A percentile compares a stretch with the other conserved stretches of the same genome.
Conservation (phyloP, 305 asterid genomes). For the Euphrasia arctica region DNA sequence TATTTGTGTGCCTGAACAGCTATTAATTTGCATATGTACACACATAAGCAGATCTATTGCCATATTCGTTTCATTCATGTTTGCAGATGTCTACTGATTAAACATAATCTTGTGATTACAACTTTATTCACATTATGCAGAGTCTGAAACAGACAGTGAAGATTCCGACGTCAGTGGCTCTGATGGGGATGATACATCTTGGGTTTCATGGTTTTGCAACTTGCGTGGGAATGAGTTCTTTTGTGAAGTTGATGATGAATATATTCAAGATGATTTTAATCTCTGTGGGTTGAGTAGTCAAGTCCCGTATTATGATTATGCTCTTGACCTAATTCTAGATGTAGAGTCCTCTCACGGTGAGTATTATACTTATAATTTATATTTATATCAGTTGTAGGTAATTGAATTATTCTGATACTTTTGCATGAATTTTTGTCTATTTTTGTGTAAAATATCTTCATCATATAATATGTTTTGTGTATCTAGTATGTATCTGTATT, state of each 20-base stretch:
- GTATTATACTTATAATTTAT: conserved; percentile 13
- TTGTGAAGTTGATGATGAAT: conserved; percentile 96
- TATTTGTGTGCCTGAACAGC: not conserved
- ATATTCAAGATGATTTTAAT: conserved; percentile 94
- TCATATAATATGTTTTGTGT: conserved; percentile 7
- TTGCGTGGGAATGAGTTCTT: conserved; percentile 95
- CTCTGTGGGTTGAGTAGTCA: conserved; percentile 94
- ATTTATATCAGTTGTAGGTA: conserved; percentile 4
- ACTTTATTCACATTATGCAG: conserved; percentile 43
- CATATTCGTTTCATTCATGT: not conserved
- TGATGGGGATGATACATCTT: conserved; percentile 95
- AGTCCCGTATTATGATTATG: conserved; percentile 95
- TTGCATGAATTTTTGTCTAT: not conserved
- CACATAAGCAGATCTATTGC: not conserved
- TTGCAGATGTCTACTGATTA: conserved; percentile 9
- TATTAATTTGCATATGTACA: not conserved
- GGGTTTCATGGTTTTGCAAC: conserved; percentile 99
- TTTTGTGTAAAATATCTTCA: not conserved
- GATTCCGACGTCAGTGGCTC: conserved; percentile 96
- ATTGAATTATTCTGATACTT: conserved; percentile 5
- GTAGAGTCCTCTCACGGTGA: conserved; percentile 97
- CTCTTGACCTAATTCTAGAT: conserved; percentile 90
- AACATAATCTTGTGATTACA: conserved; percentile 15
- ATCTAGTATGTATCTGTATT: not conserved
- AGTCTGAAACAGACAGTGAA: conserved; percentile 92